phyloP scores from a whole-genome alignment of 1,284 basidiomycete species.

The Kwoniella shivajii region DNA sequence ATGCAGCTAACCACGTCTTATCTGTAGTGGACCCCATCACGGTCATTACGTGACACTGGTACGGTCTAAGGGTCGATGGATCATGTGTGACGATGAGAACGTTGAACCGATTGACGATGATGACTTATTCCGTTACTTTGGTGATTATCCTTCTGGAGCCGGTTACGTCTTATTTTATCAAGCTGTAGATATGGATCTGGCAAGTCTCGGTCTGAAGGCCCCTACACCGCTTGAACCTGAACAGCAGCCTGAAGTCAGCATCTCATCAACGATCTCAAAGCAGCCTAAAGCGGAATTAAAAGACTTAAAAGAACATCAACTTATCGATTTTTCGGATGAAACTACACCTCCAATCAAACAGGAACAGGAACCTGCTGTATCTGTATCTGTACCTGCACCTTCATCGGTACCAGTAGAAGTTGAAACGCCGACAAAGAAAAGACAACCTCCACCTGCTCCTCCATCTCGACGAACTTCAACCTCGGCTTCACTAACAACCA shows the following conservation, averaged over 20 bases:
- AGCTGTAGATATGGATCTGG: conserved; percentile 77
- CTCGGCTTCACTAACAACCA: too few relatives aligned
- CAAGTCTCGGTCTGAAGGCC: conserved; percentile 62
- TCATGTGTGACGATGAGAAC: conserved; percentile 93
- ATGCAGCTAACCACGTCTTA: background rate
- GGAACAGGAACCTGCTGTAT: background rate
- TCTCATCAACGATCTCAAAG: background rate
- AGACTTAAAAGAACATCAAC: conserved; percentile 1
- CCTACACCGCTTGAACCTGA: background rate
- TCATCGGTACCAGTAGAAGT: background rate
- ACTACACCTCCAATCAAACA: background rate
- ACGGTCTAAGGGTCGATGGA: conserved; percentile 81
- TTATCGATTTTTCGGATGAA: conserved; percentile 4
- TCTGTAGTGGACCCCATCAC: conserved; percentile 82
- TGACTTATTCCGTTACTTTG: conserved; percentile 92
- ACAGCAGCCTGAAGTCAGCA: background rate
- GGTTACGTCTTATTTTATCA: conserved; percentile 99
- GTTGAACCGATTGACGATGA: conserved; percentile 83
- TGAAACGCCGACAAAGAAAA: background rate
- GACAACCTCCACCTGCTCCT: background rate
- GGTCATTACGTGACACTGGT: conserved; percentile 97
- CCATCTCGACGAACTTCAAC: background rate
- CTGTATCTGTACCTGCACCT: background rate
- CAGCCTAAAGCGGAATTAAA: background rate
- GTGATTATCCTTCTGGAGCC: conserved; percentile 81